Percentiles rank a stretch among this genome's conserved stretches.
Conservation (phyloP, 352 stramenopile genomes). For the Thraustotheca clavata region DNA sequence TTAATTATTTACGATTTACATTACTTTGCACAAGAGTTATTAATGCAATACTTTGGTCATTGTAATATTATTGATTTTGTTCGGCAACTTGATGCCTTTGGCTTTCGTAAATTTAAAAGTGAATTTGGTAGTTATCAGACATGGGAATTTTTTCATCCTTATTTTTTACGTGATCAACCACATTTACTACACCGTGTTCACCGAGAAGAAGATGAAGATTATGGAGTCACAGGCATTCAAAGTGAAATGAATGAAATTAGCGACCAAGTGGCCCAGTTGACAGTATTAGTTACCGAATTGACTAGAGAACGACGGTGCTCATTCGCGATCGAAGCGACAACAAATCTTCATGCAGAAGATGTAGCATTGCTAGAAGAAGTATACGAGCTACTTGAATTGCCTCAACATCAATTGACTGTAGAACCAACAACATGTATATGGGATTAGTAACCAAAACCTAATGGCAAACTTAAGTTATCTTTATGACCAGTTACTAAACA, state of each 20-base stretch:
- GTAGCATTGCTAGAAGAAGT: background rate
- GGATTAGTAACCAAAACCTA: constrained; percentile 8
- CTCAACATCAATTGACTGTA: background rate
- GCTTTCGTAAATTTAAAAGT: constrained; percentile 27
- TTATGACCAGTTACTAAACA: too few relatives aligned
- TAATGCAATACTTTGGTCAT: constrained; percentile 28
- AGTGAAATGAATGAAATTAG: background rate
- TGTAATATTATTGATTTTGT: constrained; percentile 25
- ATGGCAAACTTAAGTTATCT: too few relatives aligned
- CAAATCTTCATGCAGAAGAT: background rate
- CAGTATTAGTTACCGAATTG: background rate
- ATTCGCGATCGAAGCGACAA: background rate
- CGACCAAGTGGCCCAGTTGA: background rate
- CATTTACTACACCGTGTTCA: background rate
- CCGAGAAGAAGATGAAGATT: background rate
- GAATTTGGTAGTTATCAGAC: background rate
- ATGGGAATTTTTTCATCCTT: background rate
- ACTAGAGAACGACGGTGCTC: background rate
- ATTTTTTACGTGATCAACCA: background rate
- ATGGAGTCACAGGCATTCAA: background rate
- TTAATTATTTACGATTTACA: constrained; percentile 21
- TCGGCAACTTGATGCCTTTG: constrained; percentile 30
- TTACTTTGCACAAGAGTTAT: constrained; percentile 24
- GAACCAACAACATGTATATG: background rate
- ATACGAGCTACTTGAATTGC: background rate